A percentile compares a stretch with the other conserved stretches of the same genome.
Evolutionary conservation across 1,139 yeast genomes (phyloP).

Genomic region (Yamadazyma triangularis): DNA sequence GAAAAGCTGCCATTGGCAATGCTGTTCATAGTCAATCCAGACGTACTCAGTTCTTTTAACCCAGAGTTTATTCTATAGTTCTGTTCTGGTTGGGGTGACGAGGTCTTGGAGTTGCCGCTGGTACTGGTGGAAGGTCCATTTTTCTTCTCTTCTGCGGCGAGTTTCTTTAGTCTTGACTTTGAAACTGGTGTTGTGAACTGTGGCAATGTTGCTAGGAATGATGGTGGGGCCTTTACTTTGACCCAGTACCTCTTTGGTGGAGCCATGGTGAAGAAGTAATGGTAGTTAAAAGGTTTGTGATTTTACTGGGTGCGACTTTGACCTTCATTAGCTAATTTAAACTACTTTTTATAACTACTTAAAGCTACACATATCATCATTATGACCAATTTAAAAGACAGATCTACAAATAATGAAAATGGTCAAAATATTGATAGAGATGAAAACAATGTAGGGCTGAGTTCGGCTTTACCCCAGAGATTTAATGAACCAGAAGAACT

Average conservation of each 20-base stretch:
- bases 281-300: too few species aligned
- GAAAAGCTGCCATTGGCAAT: constrained; percentile 22
- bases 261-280: too few species aligned
- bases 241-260: constrained; percentile 32
- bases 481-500: constrained; percentile 16
- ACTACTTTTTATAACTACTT: too few species aligned
- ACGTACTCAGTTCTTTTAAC: constrained; percentile 37
- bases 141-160: constrained; percentile 26
- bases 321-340: too few species aligned
- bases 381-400: too few species aligned
- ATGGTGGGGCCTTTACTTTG: constrained; percentile 27
- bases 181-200: constrained; percentile 27
- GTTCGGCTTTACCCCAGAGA: too few species aligned
- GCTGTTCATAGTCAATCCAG: constrained; percentile 40
- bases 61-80: constrained; percentile 35
- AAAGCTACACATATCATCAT: too few species aligned
- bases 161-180: constrained; percentile 27
- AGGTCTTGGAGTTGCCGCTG: constrained; percentile 7
- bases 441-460: too few species aligned
- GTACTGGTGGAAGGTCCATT: constrained; percentile 9
- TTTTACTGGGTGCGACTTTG: too few species aligned
- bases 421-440: too few species aligned
- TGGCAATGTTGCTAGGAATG: constrained; percentile 31
- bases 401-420: too few species aligned
- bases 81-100: constrained; percentile 14